Conservation (phyloP, 345 rosid genomes). For the Syzygium grande region DNA sequence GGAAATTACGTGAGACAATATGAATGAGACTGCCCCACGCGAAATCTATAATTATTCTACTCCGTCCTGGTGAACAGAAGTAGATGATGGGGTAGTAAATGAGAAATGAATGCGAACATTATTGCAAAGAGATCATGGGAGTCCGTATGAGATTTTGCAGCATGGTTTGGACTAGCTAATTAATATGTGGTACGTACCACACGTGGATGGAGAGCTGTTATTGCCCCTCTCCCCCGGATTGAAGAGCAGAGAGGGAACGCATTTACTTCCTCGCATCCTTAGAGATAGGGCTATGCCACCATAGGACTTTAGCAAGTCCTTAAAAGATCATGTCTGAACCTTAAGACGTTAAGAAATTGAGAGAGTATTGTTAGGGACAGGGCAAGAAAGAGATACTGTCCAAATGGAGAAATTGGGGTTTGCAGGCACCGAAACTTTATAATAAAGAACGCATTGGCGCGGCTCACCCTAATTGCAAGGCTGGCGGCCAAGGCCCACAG, state of each 20-base stretch:
- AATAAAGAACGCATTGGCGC: too few species aligned
- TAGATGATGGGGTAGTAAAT: neutral
- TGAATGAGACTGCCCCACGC: neutral
- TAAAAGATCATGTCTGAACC: too few species aligned
- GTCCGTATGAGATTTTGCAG: neutral
- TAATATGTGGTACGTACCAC: neutral
- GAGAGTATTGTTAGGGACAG: too few species aligned
- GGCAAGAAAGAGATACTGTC: too few species aligned
- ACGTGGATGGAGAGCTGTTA: neutral
- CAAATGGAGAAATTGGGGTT: too few species aligned
- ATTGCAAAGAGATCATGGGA: neutral
- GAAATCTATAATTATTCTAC: neutral
- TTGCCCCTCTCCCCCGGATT: neutral
- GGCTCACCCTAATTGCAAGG: too few species aligned
- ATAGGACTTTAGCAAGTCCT: neutral
- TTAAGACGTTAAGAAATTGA: too few species aligned
- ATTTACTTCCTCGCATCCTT: neutral
- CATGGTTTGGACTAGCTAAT: neutral
- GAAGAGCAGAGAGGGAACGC: neutral
- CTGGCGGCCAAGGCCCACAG: too few species aligned
- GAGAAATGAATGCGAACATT: neutral
- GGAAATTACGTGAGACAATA: neutral
- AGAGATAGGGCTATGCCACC: neutral
- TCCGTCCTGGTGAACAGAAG: neutral
- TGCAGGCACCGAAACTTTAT: too few species aligned